Base-by-base conservation (phyloP, 1,284 basidiomycete genomes). In the Trichosporon coremiiforme region DNA sequence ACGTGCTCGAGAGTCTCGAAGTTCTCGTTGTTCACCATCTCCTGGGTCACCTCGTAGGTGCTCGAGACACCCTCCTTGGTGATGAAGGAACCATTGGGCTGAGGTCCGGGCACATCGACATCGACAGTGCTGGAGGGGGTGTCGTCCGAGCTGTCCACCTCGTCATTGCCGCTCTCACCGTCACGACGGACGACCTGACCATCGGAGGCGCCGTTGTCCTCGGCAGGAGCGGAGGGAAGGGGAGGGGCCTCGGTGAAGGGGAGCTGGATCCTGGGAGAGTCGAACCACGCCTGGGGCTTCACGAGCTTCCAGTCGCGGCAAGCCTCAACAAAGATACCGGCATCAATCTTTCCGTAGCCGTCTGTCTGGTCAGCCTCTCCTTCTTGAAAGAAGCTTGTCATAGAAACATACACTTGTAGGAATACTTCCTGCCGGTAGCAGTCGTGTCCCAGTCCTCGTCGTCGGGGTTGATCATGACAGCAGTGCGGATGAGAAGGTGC, bases 371-470 rank as follows among this genome's bases (percentile, higher is more conserved):
- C 29, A 70, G 64, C 22, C 10, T 12, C 8, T 31, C 50, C n/a
- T 25, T 22, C 35, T 25, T 25, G 25, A 25, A 25, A 25, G 25
- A 25, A 25, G 64, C 55, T n/a, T 38, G 4, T 4, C 53, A 1
- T 4, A 57, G n/a, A 12, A 57, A 69, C 79, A 66, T 38, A 80
- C 80, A 99, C 83, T 98, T 98, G 87, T 99, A 98, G 80, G 94
- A 96, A 85, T 91, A 99, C 60, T 85, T 87, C 57, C 91, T 87
- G 6, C 94, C 94, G 0, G 86, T 85, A 3, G 91, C 89, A 1
- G 91, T 99, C 65, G 82, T 85, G 78, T 97, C 93, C 97, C 97
- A 99, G 82, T 98, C 95, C 0, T 93, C 91, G 79, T 99, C 97
- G 5, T 93, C 89, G 0, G 88, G 86, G 80, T 96, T 98, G 83